Base-by-base conservation (phyloP, 495 filamentous ascomycete species). In the Chaetomium tenue region DNA sequence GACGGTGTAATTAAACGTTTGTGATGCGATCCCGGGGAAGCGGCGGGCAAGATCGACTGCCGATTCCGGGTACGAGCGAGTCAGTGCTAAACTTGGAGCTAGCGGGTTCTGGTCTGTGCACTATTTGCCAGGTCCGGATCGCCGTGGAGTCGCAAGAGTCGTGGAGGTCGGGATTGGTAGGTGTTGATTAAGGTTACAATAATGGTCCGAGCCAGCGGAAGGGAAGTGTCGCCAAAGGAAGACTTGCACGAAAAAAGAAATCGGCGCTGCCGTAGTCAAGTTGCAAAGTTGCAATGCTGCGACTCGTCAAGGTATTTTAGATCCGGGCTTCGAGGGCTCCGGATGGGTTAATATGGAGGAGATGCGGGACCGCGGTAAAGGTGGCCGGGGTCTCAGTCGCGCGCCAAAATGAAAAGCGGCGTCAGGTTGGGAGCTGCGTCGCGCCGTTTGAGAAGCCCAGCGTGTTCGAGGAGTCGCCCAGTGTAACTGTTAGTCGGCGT, bases 391-490 rank as follows among this genome's bases (percentile, higher is more conserved):
- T 20, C 39, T 11, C 67, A 69, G 68, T 74, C 71, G 72, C 72
- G 72, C 72, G 72, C 70, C 70, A 72, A 74, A 71, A 22, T 23
- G 33, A 52, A 53, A 53, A 56, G 59, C 15, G 23, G 52, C 63
- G 71, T 53, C 60, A 8, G 63, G 64, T 51, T 55, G 46, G 46
- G 46, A 61, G 55, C 51, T 57, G 64, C 54, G 64, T 60, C 57
- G 63, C 51, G 66, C 62, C 55, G 48, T 59, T 48, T 51, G 60
- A 28, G 22, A 22, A n/a, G 60, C 48, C 61, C 55, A 66, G 70
- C 55, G 66, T 72, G 73, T 75, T 74, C 66, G 73, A 75, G 73
- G 64, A 74, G 70, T 74, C 74, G 74, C 74, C 73, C 71, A 60
- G 67, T 75, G 67, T 66, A 58, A 72, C 72, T 63, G 66, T 67